phyloP scores from a whole-genome alignment of 225 moss, liverwort and hornwort genomes.

The Neckera pumila region DNA sequence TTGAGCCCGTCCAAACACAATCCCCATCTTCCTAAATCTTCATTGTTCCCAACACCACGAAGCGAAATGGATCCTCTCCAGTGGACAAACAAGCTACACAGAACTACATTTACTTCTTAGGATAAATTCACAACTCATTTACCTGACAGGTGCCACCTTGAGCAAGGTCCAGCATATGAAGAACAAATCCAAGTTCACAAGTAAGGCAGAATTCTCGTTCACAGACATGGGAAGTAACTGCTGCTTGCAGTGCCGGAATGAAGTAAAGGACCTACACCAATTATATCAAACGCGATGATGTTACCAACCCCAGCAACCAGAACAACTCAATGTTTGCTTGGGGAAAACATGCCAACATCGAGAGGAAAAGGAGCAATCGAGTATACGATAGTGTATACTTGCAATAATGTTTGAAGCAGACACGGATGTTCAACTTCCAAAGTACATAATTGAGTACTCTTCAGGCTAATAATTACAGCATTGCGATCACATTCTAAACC shows the following conservation, averaged over 20 bases:
- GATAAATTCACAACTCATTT: background rate
- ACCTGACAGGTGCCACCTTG: conserved; percentile 68
- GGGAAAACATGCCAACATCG: background rate
- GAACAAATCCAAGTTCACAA: conserved; percentile 64
- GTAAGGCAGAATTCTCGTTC: conserved; percentile 65
- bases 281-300: background rate
- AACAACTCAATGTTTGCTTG: background rate
- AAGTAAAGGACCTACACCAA: conserved; percentile 49
- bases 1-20: background rate
- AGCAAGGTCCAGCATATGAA: conserved; percentile 65
- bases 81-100: background rate
- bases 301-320: background rate
- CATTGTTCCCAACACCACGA: background rate
- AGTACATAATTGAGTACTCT: background rate
- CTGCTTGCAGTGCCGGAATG: conserved; percentile 42
- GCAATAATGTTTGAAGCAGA: background rate
- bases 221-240: conserved; percentile 56
- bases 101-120: background rate
- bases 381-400: background rate
- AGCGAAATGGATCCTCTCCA: background rate
- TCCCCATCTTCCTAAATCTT: background rate
- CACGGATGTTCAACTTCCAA: background rate
- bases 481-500: background rate
- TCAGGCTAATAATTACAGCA: background rate
- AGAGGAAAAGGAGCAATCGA: background rate